Base-by-base conservation (phyloP, 768 basidiomycete genomes). In the Boletus tomentosulus region DNA sequence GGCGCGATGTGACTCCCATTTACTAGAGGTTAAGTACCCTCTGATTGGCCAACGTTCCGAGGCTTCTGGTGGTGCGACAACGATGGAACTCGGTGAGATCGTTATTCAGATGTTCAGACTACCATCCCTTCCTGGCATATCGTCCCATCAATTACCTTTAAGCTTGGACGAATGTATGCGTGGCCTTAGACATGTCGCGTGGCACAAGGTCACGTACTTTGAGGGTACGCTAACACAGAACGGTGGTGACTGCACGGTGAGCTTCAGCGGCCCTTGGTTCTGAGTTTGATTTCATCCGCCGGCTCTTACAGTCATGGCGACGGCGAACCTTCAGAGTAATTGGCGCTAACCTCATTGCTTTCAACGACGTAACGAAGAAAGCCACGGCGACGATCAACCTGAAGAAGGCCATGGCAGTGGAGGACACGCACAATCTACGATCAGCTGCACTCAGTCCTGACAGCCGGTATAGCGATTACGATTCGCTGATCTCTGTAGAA, bases 161-260 rank as follows among this genome's bases (percentile, higher is more conserved):
- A 93, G 91, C 63, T 74, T 98, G 61, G 95, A 98, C 51, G 96
- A 98, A 64, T 95, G 92, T 62, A 80, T 87, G 61, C 82, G 90
- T 13, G 95, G 96, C 1, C 74, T 98, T 58, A 76, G 91, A 55
- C 88, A 95, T 62, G 85, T 92, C 52, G 86, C 87, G 35, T 97
- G 93, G 94, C 93, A 96, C 65, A 94, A 95, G 73, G 81, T 87
- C 59, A 91, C 92, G 22, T 95, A 96, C 71, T 92, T 90, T 71
- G 89, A 97, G 70, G 93, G 96, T 27, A 86, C 84, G 0, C 71
- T 98, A 59, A 98, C 96, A 13, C 96, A 98, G 74, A 83, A 79
- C 57, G 96, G 96, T 15, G 96, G 95, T 10, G 96, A 96, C 66
- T 97, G 94, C 67, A 78, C 74, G 57, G 95, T 97, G 71, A 66